phyloP scores from a whole-genome alignment of 345 rosid genomes.

The Euphorbia lathyris region DNA sequence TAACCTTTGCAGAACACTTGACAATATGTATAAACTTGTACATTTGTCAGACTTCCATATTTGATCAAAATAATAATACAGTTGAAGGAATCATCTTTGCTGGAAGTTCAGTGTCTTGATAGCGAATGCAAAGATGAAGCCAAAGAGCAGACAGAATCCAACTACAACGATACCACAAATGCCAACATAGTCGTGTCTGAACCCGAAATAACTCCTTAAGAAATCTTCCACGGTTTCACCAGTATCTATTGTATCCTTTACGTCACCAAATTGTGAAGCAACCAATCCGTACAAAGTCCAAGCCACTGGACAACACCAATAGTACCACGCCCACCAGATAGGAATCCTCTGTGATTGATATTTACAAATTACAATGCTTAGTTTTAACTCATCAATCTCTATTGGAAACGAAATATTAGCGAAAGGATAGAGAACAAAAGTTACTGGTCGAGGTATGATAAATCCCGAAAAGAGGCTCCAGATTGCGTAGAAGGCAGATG shows the following conservation, averaged over 20 bases:
- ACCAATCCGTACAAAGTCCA: no score
- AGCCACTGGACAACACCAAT: no score
- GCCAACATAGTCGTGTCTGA: constrained; percentile 50
- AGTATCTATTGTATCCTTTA: constrained; percentile 28
- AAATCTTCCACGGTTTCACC: constrained; percentile 55
- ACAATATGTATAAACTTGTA: no score
- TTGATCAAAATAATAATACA: no score
- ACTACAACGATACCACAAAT: constrained; percentile 46
- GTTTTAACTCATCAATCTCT: no score
- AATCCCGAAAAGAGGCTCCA: not conserved
- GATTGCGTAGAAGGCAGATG: constrained; percentile 39
- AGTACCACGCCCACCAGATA: no score
- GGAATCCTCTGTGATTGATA: constrained; percentile 11
- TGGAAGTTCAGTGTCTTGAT: constrained; percentile 79
- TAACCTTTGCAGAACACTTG: no score
- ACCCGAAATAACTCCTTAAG: constrained; percentile 52
- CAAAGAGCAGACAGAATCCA: constrained; percentile 52
- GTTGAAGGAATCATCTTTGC: constrained; percentile 55
- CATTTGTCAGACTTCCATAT: no score
- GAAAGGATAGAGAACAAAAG: no score
- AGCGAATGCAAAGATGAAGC: constrained; percentile 61
- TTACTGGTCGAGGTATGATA: not conserved
- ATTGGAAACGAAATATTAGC: no score
- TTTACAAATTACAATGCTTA: no score
- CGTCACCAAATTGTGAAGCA: no score